Evolutionary conservation across 257 asterid species (phyloP), one percentile per base, ranked within the genome.

Genomic region (Ilex asprella): DNA sequence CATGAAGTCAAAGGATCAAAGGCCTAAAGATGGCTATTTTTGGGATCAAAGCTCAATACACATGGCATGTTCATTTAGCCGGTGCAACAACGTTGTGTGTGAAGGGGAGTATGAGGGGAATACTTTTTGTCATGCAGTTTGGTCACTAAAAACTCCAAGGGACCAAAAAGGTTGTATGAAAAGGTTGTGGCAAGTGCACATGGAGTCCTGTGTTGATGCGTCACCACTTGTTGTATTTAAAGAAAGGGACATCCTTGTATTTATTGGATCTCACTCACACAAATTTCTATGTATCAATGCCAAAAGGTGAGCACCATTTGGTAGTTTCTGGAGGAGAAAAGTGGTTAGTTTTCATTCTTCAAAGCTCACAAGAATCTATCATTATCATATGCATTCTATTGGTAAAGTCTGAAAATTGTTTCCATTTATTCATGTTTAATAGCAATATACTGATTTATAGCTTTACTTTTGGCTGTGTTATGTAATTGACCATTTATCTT

Each of bases 201-300:
- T 82, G 88, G 83, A 76, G 55, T 86, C 98, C 70, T 92, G 98
- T 76, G 91, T 92, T 67, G 98, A 92, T 74, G 98, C 98, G 60
- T 92, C 98, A 56, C 97, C 98, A 59, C 87, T 92, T 58, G 63
- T 89, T 74, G 84, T 92, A 76, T 73, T 74, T 39, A 83, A 69
- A 59, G 95, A 76, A 78, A 77, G 75, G 58, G 68, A 77, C 61
- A 58, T 74, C 31, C 82, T 61, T 70, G 49, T 92, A 58, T 85
- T 92, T 84, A 78, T 86, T 60, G 98, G 98, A 70, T 84, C 97
- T 69, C 98, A 92, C 77, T 83, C 96, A 4, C 81, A 82, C 76
- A 92, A 76, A 72, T 89, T 92, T 76, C 76, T 79, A 63, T 83
- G 95, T 65, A 58, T 86, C 12, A 78, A 89, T 68, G 95, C 84